phyloP scores from a whole-genome alignment of 2,329 filamentous ascomycete genomes.

The Paraphoma sp. region DNA sequence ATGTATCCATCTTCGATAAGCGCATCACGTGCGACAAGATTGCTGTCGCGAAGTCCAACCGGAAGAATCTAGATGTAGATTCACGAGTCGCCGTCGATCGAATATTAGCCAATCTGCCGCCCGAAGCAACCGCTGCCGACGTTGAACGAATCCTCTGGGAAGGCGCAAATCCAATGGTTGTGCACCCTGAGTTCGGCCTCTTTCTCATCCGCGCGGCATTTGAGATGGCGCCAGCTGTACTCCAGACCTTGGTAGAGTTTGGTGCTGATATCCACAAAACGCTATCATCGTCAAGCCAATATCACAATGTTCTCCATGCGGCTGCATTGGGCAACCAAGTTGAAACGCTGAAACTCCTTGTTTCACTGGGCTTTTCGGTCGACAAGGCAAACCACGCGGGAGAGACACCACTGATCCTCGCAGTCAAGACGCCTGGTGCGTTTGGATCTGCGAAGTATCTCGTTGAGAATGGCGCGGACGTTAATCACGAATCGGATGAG shows the following conservation, averaged over 20 bases:
- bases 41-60: constrained; percentile 33
- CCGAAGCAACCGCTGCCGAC: constrained; percentile 25
- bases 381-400: constrained; percentile 32
- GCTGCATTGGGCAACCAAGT: constrained; percentile 34
- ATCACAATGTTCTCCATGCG: constrained; percentile 38
- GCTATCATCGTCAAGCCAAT: constrained; percentile 10
- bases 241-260: constrained; percentile 36
- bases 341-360: constrained; percentile 34
- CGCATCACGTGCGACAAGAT: constrained; percentile 37
- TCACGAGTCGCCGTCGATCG: constrained; percentile 37
- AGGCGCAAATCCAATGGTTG: constrained; percentile 39
- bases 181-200: constrained; percentile 36
- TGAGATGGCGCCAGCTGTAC: constrained; percentile 29
- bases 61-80: constrained; percentile 30
- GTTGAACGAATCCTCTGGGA: constrained; percentile 40
- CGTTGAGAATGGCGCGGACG: constrained; percentile 39
- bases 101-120: constrained; percentile 33
- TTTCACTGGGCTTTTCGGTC: constrained; percentile 33
- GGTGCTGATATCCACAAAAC: constrained; percentile 37
- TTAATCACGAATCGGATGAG: constrained; percentile 32
- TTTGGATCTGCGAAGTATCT: constrained; percentile 36
- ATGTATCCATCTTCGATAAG: constrained; percentile 35
- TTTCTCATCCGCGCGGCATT: constrained; percentile 39
- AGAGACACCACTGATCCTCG: constrained; percentile 42
- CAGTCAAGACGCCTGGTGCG: constrained; percentile 33